These are phyloP conservation scores for Coelastrella sp. DNA, from an alignment of 139 green algal species.

Conservation along the genomic window DNA sequence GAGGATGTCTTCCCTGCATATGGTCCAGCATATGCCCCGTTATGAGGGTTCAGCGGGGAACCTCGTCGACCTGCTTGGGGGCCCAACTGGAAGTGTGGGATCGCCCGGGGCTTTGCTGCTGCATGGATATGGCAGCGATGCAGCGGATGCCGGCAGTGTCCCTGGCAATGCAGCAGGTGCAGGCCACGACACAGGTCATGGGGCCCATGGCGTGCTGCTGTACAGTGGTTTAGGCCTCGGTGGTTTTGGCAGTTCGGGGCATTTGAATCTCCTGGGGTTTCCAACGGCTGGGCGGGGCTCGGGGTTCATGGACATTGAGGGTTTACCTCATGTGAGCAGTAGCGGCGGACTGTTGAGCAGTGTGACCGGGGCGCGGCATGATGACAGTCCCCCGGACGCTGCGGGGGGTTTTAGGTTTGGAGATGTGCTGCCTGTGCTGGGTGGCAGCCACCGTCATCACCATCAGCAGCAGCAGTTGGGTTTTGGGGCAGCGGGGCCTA, in stretches of 20 bases:
- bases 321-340: not conserved
- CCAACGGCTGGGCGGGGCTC: not conserved
- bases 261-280: constrained; percentile 14
- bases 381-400: not conserved
- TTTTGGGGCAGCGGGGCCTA: not conserved
- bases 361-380: not conserved
- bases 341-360: not conserved
- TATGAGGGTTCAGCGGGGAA: constrained; percentile 2
- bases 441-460: not conserved
- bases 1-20: not conserved
- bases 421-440: not conserved
- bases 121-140: constrained; percentile 16
- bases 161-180: not conserved
- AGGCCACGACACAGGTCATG: not conserved
- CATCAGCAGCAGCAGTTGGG: not conserved
- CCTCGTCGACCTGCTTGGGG: not conserved
- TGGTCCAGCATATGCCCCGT: not conserved
- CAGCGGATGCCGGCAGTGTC: not conserved
- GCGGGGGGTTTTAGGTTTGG: not conserved
- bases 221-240: constrained; percentile 12
- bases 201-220: not conserved
- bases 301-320: not conserved
- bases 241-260: not conserved
- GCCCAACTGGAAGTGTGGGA: not conserved
- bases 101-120: not conserved